A percentile compares a stretch with the other conserved stretches of the same genome.
phyloP scores from a whole-genome alignment of 2,329 filamentous ascomycete genomes.

The Aspergillus luchuensis region DNA sequence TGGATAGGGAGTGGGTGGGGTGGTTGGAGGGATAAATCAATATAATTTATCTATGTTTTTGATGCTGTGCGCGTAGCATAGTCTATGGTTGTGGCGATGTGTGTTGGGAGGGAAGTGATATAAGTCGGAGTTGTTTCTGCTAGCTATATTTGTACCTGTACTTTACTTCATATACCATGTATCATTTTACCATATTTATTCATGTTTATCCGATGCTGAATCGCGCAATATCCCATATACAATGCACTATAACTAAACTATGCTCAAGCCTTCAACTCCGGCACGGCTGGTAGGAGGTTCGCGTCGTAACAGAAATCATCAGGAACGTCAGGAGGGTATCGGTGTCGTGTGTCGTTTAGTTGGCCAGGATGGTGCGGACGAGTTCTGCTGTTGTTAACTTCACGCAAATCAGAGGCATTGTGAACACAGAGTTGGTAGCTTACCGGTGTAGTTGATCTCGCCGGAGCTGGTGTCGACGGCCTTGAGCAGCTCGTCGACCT shows the following conservation, averaged over 20 bases:
- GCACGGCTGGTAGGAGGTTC: conserved; percentile 8
- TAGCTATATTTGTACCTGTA: neutral
- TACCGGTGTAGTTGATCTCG: conserved; percentile 97
- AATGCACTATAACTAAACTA: conserved; percentile 12
- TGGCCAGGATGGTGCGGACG: conserved; percentile 82
- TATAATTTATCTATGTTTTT: neutral
- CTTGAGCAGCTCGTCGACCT: conserved; percentile 98
- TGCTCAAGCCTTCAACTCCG: conserved; percentile 9
- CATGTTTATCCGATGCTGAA: neutral
- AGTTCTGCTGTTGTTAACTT: conserved; percentile 58
- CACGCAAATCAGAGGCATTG: too few species aligned
- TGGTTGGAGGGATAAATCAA: conserved; percentile 23
- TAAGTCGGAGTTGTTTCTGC: neutral
- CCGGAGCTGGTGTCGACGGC: conserved; percentile 93
- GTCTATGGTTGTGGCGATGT: too few species aligned
- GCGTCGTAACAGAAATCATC: conserved; percentile 21
- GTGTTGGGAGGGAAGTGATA: too few species aligned
- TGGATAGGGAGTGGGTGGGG: conserved; percentile 39
- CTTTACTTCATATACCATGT: neutral
- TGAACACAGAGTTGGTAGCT: conserved; percentile 31
- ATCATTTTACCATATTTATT: neutral
- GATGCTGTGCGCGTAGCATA: too few species aligned
- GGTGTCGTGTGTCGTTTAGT: conserved; percentile 55
- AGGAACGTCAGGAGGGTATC: conserved; percentile 30
- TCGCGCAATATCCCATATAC: conserved; percentile 8